Conservation (phyloP, 139 green algal species). For the Penium margaritaceum region DNA sequence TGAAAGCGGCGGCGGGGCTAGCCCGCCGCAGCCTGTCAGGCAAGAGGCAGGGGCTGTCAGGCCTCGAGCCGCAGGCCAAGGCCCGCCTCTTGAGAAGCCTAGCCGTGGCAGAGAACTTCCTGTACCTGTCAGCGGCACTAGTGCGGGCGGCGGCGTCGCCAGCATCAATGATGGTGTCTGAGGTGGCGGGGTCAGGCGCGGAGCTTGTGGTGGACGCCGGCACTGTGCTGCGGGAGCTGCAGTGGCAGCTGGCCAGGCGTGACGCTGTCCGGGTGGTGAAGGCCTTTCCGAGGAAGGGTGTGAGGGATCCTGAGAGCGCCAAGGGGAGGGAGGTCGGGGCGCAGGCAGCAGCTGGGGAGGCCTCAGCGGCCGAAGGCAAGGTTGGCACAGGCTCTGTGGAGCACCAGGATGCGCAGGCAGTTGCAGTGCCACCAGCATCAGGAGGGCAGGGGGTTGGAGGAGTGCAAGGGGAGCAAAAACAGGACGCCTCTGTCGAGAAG, state of each 20-base stretch:
- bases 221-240: constrained; percentile 11
- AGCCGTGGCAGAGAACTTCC: constrained; percentile 24
- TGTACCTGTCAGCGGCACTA: constrained; percentile 15
- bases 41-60: constrained; percentile 3
- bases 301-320: no score
- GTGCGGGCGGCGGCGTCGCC: constrained; percentile 6
- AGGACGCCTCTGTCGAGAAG: no score
- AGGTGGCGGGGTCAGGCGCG: constrained; percentile 11
- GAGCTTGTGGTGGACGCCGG: constrained; percentile 32
- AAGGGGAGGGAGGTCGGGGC: no score
- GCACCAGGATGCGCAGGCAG: no score
- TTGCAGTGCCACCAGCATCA: no score
- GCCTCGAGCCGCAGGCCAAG: constrained; percentile 24
- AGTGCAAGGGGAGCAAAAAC: no score
- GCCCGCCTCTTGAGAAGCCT: constrained; percentile 2
- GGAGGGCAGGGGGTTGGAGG: no score
- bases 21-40: neutral
- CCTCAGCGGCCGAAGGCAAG: no score
- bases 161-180: constrained; percentile 30
- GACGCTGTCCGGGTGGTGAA: no score
- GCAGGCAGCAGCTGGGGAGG: no score
- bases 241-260: constrained; percentile 42
- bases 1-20: constrained; percentile 12
- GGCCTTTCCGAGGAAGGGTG: no score
- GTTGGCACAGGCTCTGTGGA: no score